A percentile compares a stretch with the other conserved stretches of the same genome.
These are phyloP conservation scores for Aspergillus egyptiacus DNA, from an alignment of 495 filamentous ascomycete species.

Conservation along the genomic window DNA sequence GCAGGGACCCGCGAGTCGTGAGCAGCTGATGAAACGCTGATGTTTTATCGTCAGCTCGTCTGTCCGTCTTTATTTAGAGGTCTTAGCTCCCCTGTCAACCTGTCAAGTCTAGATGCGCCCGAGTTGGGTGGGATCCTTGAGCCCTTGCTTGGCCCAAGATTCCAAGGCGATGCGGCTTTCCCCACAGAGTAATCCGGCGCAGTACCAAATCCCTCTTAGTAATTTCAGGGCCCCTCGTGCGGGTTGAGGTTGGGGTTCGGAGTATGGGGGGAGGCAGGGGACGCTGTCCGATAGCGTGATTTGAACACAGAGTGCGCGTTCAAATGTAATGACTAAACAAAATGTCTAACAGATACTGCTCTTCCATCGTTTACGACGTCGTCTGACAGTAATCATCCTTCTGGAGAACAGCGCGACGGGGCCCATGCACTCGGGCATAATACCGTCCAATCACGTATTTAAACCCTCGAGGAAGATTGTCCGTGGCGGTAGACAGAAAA, in stretches of 20 bases:
- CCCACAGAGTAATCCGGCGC: slow-evolving; percentile 11
- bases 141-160: slow-evolving; percentile 4
- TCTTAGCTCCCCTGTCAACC: slow-evolving; percentile 8
- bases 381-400: no score
- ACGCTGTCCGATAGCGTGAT: no score
- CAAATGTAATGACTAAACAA: no score
- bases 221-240: no score
- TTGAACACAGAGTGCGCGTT: no score
- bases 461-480: background rate
- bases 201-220: no score
- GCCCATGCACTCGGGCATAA: slow-evolving; percentile 19
- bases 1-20: background rate
- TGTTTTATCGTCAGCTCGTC: slow-evolving; percentile 3
- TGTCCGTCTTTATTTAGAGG: slow-evolving; percentile 6
- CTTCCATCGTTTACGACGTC: no score
- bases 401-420: slow-evolving; percentile 9
- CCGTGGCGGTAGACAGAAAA: slow-evolving; percentile 4
- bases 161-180: slow-evolving; percentile 13
- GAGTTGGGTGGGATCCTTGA: background rate
- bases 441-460: slow-evolving; percentile 8
- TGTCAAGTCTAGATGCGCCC: background rate
- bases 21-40: background rate
- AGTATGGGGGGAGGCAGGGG: no score
- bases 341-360: no score
- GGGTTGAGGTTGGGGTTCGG: no score